These are phyloP conservation scores for Fusarium transvaalense DNA, from an alignment of 2,329 filamentous ascomycete species.

Conservation along the genomic window DNA sequence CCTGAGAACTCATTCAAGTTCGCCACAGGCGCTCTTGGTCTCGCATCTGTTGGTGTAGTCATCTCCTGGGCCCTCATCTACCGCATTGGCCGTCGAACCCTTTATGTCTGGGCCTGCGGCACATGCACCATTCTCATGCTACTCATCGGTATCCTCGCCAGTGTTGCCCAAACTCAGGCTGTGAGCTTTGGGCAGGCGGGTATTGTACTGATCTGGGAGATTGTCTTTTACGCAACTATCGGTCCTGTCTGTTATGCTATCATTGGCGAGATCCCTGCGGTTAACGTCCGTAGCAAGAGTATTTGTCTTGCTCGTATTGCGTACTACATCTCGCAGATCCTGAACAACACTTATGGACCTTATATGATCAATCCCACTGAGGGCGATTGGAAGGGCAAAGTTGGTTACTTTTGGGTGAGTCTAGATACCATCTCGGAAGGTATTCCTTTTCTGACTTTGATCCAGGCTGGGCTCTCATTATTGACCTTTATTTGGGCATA, in stretches of 20 bases:
- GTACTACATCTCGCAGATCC: conserved; percentile 47
- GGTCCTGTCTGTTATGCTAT: conserved; percentile 60
- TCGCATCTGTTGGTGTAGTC: conserved; percentile 59
- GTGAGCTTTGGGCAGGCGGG: conserved; percentile 54
- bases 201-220: conserved; percentile 59
- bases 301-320: conserved; percentile 56
- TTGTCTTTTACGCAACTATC: conserved; percentile 58
- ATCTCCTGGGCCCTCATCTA: conserved; percentile 55
- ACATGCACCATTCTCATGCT: conserved; percentile 59
- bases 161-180: conserved; percentile 41
- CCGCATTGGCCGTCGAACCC: conserved; percentile 56
- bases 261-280: conserved; percentile 57
- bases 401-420: conserved; percentile 49
- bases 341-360: conserved; percentile 50
- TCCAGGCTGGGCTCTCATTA: conserved; percentile 43
- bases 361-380: conserved; percentile 53
- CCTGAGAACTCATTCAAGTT: conserved; percentile 57
- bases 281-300: conserved; percentile 58
- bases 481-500: conserved; percentile 51
- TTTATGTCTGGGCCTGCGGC: conserved; percentile 56
- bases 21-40: conserved; percentile 54
- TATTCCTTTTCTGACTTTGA: background rate
- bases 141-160: conserved; percentile 52
- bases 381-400: conserved; percentile 54
- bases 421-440: accelerated